Evolutionary conservation across 2,329 filamentous ascomycete genomes (phyloP), one percentile per base, ranked within the genome.

Genomic region (Ramichloridium luteum): DNA sequence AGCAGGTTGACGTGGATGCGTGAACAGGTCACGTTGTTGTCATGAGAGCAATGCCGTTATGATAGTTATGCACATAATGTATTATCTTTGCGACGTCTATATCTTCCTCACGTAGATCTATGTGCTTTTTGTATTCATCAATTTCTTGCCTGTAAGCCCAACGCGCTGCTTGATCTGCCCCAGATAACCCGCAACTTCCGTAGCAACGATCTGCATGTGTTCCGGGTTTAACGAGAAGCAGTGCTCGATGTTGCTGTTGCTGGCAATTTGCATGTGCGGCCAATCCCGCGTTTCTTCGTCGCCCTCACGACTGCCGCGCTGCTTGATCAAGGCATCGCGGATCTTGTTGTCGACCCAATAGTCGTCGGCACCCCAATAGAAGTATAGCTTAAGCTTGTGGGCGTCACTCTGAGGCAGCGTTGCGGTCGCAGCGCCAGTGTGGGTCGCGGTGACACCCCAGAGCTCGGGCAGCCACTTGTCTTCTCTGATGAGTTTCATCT

Each of bases 401-500:
- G 32, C n/a, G 3, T 30, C 16, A 10, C 23, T 16, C 8, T 32
- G 10, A 1, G 29, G 27, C 10, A 18, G 14, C 13, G 22, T 27
- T 12, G 12, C 29, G 9, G 25, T 29, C 5, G 37, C 18, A 9
- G 8, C n/a, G 20, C 20, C n/a, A n/a, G 20, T 23, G 4, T 18
- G 53, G 8, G 8, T n/a, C 8, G 8, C 20, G 20, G 8, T n/a
- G 13, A 62, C 58, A 1, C 70, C 72, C 73, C 73, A 77, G 25
- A 77, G 56, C 36, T 73, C 68, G 13, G 62, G 62, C 69, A 72
- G 76, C 68, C 70, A 74, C 44, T 62, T 62, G 43, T 76, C 70
- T 2, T 59, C 48, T 4, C 61, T 65, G 35, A 77, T 74, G 13
- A 62, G 59, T 4, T 48, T 47, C 62, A 77, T 70, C 49, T 77